Base-by-base conservation (phyloP, 768 basidiomycete species). In the Pleurotus salmoneostramineus region DNA sequence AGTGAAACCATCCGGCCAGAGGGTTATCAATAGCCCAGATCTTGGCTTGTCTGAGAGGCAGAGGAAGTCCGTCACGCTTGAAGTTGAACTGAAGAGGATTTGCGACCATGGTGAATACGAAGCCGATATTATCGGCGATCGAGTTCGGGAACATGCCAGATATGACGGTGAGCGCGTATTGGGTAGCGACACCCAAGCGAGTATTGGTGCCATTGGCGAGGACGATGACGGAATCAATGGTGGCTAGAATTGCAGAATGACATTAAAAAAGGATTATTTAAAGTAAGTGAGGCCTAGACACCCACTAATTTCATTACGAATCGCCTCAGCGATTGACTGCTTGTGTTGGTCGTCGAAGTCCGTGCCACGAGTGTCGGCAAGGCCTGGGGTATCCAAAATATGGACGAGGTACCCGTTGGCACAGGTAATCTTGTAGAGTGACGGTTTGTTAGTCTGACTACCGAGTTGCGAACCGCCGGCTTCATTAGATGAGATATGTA, bases 311-410 rank as follows among this genome's bases (percentile, higher is more conserved):
- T 40, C 37, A 40, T 60, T 56, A 31, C 50, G 50, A 43, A 71
- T 68, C 27, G 60, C 61, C 2, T 60, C 60, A 3, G 69, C 67
- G 52, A 71, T 69, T 31, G 60, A 56, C 14, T 42, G 50, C 58
- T 68, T 69, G 59, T 69, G 69, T 6, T 48, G 17, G 32, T 65
- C 58, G 33, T 71, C 67, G 35, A 66, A 59, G 7, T 62, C 59
- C 6, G 64, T 48, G 32, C 69, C 69, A 27, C 69, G 66, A 8
- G 69, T 69, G 50, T 71, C 69, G 5, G 62, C 63, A 17, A 71
- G 62, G 8, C 69, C 69, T 37, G 69, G 69, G 10, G 69, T 71
- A 57, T 71, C 69, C 21, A 70, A 59, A 32, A 70, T 60, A 46
- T 61, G 61, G 10, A 70, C 44, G 17, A 34, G 43, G n/a, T 57